Base-by-base conservation (phyloP, 306 rosid genomes). In the Prunus davidiana region DNA sequence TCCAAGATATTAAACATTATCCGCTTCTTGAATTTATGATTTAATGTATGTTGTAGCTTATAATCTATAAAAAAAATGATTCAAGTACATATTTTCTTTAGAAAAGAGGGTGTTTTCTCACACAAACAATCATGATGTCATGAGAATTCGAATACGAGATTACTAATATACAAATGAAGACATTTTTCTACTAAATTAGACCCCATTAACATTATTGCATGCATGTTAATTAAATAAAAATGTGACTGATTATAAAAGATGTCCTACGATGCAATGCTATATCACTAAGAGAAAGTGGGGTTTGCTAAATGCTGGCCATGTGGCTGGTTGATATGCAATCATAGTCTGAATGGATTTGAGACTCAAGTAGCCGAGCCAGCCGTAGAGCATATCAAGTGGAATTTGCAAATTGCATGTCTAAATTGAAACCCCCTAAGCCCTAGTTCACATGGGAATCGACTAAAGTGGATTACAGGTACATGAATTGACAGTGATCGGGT, bases 121-220 rank as follows among this genome's bases (percentile, higher is more conserved):
- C 38, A 32, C 38, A 30, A 4, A 5, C 38, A 5, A 32, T 1
- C 0, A 32, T 32, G 1, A 0, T 32, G 1, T 32, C 34, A 32
- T 32, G 0, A 4, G 0, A 0, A 32, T 32, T 32, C 6, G 0
- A 32, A 32, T 0, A 32, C 1, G 34, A 32, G 38, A 32, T 32
- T 5, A 4, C 0, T 32, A 32, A 0, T 4, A 0, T 5, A 0
- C 1, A 32, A 5, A 1, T 32, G 38, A 32, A 5, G 0, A 0
- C 1, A 0, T 0, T 32, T 38, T 38, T 38, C 2, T 8, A 6
- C 0, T 6, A 0, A 8, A 4, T 6, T 6, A 38, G 0, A 34
- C 0, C 2, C 2, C 2, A 38, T 38, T 38, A 0, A 38, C 9
- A 34, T 34, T 34, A 34, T 34, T 20, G 15, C 63, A 20, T 22